Conservation (phyloP, 768 basidiomycete genomes). For the Leucosporidium creatinivorum region DNA sequence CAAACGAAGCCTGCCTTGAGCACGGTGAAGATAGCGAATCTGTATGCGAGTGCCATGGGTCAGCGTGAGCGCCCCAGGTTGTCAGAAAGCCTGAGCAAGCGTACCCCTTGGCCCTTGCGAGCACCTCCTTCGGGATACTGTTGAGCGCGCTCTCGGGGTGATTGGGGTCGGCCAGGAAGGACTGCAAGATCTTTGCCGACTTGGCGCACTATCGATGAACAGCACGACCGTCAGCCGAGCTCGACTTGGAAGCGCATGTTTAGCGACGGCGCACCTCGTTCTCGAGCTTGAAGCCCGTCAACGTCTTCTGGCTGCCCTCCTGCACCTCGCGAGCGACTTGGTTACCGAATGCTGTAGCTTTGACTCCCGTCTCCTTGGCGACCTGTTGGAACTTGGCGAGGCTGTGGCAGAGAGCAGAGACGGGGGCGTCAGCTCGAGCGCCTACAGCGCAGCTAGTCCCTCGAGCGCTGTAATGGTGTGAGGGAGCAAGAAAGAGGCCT, state of each 20-base stretch:
- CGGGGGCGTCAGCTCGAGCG: no score
- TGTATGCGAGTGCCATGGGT: background rate
- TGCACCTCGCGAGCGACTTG: conserved; percentile 62
- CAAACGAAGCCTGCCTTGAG: conserved; percentile 77
- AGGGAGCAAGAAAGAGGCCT: no score
- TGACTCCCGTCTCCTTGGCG: conserved; percentile 71
- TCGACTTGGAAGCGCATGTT: conserved; percentile 49
- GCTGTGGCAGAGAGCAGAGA: conserved; percentile 8
- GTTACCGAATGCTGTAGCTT: conserved; percentile 68
- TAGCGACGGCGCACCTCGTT: conserved; percentile 51
- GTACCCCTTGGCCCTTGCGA: conserved; percentile 79
- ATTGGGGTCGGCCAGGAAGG: conserved; percentile 76
- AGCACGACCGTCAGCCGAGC: background rate
- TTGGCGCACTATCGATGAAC: conserved; percentile 45
- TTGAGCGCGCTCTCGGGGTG: conserved; percentile 86
- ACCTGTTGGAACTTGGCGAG: conserved; percentile 73
- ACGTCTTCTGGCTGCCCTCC: conserved; percentile 66
- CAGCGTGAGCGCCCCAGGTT: background rate
- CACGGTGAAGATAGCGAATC: conserved; percentile 81
- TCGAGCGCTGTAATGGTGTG: no score
- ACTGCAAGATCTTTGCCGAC: conserved; percentile 80
- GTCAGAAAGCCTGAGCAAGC: background rate
- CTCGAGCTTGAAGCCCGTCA: conserved; percentile 77
- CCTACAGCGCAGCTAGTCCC: no score
- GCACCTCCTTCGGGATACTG: conserved; percentile 82